phyloP scores from a whole-genome alignment of 1,139 yeast species.

The Saccharomyces hybrid region DNA sequence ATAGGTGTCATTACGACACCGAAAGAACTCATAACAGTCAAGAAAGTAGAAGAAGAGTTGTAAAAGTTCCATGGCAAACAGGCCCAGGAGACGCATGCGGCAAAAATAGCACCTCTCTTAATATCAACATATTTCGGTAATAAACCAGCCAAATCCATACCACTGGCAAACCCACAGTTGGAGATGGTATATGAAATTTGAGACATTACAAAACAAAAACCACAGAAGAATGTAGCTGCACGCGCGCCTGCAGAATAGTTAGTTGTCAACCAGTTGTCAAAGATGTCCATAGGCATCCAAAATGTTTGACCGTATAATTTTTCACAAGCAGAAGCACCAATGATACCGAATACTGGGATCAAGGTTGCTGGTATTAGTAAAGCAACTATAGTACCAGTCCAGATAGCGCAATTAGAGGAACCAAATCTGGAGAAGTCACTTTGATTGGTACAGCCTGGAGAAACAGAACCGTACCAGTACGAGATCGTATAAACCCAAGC shows the following conservation, averaged over 20 bases:
- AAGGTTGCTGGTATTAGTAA: constrained; percentile 36
- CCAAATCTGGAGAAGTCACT: constrained; percentile 38
- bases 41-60: constrained; percentile 38
- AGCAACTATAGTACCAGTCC: constrained; percentile 33
- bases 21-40: constrained; percentile 40
- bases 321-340: constrained; percentile 36
- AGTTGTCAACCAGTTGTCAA: constrained; percentile 28
- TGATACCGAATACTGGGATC: constrained; percentile 38
- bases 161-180: constrained; percentile 47
- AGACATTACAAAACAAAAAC: constrained; percentile 39
- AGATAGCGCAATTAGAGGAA: constrained; percentile 30
- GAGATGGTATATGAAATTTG: constrained; percentile 43
- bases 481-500: constrained; percentile 39
- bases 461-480: constrained; percentile 41
- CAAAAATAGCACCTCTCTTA: constrained; percentile 42
- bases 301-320: constrained; percentile 33
- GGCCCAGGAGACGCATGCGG: constrained; percentile 39
- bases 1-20: constrained; percentile 41
- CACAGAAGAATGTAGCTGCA: constrained; percentile 43
- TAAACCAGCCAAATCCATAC: constrained; percentile 45
- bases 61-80: constrained; percentile 46
- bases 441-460: constrained; percentile 35
- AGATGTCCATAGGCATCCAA: constrained; percentile 38
- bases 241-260: constrained; percentile 39
- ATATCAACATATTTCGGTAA: constrained; percentile 45